Evolutionary conservation across 805 yeast genomes (phyloP).

Genomic region (Metschnikowia drakensbergensis): DNA sequence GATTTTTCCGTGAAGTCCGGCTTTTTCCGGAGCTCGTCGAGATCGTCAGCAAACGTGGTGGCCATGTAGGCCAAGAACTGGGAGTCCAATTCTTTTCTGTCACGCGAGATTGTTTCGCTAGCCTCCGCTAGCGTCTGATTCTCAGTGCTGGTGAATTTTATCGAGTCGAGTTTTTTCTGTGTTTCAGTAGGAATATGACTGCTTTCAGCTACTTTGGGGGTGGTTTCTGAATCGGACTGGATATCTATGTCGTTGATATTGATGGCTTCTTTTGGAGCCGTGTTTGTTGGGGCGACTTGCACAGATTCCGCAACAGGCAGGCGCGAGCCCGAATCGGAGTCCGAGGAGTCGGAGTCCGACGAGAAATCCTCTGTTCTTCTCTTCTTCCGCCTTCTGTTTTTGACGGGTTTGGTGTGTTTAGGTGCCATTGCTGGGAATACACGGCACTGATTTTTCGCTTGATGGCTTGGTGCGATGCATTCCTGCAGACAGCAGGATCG

Average conservation of each 20-base stretch:
- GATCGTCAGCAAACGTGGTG: conserved; percentile 55
- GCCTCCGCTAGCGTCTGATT: conserved; percentile 19
- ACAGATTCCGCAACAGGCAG: not conserved
- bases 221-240: conserved; percentile 22
- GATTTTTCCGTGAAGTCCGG: conserved; percentile 61
- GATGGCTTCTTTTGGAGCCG: conserved; percentile 23
- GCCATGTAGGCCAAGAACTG: conserved; percentile 56
- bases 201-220: conserved; percentile 2
- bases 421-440: conserved; percentile 10
- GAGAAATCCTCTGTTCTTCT: conserved; percentile 80
- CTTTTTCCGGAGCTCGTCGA: conserved; percentile 55
- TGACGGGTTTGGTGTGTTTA: conserved; percentile 9
- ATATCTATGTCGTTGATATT: conserved; percentile 32
- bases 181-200: conserved; percentile 17
- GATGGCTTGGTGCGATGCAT: conserved; percentile 1
- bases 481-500: not conserved
- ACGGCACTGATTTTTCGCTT: not conserved
- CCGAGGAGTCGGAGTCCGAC: conserved; percentile 42
- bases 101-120: conserved; percentile 23
- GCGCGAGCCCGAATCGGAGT: conserved; percentile 25
- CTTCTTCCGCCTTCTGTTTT: conserved; percentile 60
- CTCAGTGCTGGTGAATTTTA: conserved; percentile 26
- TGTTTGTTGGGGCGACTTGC: not conserved
- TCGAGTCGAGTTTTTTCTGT: conserved; percentile 18
- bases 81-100: conserved; percentile 40